Base-by-base conservation (phyloP, 2,329 filamentous ascomycete species). In the Colletotrichum noveboracense region DNA sequence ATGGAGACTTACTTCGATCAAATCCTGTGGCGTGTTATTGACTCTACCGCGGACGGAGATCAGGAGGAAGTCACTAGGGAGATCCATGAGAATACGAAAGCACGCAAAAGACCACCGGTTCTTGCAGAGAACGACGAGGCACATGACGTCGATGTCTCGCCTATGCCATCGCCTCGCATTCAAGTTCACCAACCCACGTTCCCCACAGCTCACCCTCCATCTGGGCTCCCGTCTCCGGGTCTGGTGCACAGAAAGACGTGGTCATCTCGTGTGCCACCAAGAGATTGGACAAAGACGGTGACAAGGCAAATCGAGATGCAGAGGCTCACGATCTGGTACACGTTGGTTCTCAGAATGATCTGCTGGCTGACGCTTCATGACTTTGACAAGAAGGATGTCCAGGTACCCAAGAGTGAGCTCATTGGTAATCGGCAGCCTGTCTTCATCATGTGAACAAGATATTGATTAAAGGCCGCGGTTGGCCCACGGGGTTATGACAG, bases 321-420 rank as follows among this genome's bases (percentile, higher is more conserved):
- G 9, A 66, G 77, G 0, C 75, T 77, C 7, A 78, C 79, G 0
- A 79, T 82, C 7, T 85, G 84, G 84, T 79, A 83, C 9, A 78
- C 78, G 0, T 78, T 85, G 14, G 78, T 86, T 0, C 84, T 85
- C 48, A 76, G 84, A 12, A 86, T 85, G 84, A 58, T 85, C 14
- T 84, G 82, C 58, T 85, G 84, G 84, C 62, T 85, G 12, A 78
- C 82, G 43, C 71, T 85, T n/a, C 84, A 86, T 66, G 82, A 85
- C 48, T 85, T 85, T 32, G 80, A 85, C 70, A 84, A 84, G 74
- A 80, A 79, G 52, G 84, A 86, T 70, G 72, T 80, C 0, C 80
- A 83, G 38, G 76, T 84, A 1, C 76, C 79, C 16, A 83, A 83
- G 16, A 80, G 81, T 14, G 82, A 85, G 66, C 76, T 84, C 7